A percentile compares a stretch with the other conserved stretches of the same genome.
Conservation (phyloP, 202 grass and related monocot genomes). For the Schoenoplectus triqueter region DNA sequence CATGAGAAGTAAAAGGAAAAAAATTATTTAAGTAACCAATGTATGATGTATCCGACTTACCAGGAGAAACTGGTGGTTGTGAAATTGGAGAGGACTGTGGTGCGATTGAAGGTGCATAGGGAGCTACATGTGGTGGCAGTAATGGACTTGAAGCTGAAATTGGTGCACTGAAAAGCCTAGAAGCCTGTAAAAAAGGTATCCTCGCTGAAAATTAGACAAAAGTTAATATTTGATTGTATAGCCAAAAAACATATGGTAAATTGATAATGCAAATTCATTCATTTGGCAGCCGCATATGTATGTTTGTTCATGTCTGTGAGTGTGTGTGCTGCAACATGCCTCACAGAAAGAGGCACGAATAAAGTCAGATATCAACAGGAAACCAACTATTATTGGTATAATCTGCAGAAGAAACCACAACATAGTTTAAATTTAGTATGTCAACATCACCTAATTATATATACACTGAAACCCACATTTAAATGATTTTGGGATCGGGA, state of each 20-base stretch:
- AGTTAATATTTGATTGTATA: conserved; percentile 22
- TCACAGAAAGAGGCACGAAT: conserved; percentile 1
- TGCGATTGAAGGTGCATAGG: conserved; percentile 42
- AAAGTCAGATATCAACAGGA: not conserved
- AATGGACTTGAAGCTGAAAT: conserved; percentile 48
- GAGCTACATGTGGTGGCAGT: conserved; percentile 41
- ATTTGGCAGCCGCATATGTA: not conserved
- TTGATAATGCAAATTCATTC: not conserved
- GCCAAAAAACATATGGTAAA: not conserved
- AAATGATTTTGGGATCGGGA: not conserved
- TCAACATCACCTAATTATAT: not conserved
- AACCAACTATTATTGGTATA: conserved; percentile 24
- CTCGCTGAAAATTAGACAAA: conserved; percentile 34
- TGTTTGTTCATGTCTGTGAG: not conserved
- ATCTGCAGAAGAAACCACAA: not conserved
- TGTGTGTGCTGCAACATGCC: not conserved
- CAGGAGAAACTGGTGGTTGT: conserved; percentile 51
- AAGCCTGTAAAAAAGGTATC: conserved; percentile 38
- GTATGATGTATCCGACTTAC: conserved; percentile 44
- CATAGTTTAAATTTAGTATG: conserved; percentile 1
- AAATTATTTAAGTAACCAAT: too few relatives aligned
- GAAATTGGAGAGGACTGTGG: conserved; percentile 55
- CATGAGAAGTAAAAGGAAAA: conserved; percentile 23
- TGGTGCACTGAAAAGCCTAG: conserved; percentile 4
- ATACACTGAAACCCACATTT: not conserved